These are phyloP conservation scores for Suillus subaureus DNA, from an alignment of 768 basidiomycete genomes.

Conservation along the genomic window DNA sequence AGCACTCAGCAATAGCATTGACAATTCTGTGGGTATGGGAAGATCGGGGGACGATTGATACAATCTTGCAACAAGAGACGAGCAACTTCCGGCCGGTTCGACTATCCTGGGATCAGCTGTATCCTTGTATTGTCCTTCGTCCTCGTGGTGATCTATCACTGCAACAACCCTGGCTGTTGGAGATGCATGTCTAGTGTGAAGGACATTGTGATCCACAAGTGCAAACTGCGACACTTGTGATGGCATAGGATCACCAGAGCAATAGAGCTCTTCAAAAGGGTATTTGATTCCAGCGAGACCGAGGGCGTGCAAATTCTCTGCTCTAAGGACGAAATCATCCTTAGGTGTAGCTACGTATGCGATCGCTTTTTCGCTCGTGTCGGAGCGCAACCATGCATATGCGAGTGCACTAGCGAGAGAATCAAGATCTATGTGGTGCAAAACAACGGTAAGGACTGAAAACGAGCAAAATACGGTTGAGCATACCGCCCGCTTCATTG, in stretches of 20 bases:
- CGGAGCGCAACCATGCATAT: constrained; percentile 74
- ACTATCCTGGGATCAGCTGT: constrained; percentile 71
- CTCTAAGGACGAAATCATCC: constrained; percentile 73
- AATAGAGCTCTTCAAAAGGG: constrained; percentile 56
- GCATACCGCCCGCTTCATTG: constrained; percentile 92
- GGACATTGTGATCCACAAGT: constrained; percentile 89
- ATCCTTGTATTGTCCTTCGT: constrained; percentile 69
- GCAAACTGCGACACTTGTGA: constrained; percentile 57
- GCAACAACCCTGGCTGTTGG: constrained; percentile 60
- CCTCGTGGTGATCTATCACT: constrained; percentile 90
- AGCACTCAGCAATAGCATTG: constrained; percentile 76
- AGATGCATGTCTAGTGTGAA: constrained; percentile 46
- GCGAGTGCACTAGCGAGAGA: constrained; percentile 84
- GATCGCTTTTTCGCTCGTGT: constrained; percentile 54
- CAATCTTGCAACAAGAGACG: constrained; percentile 59
- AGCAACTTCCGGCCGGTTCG: constrained; percentile 73
- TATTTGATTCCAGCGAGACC: not conserved
- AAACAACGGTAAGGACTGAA: constrained; percentile 1
- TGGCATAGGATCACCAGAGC: constrained; percentile 59
- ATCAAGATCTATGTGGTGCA: constrained; percentile 72
- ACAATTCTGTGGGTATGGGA: constrained; percentile 57
- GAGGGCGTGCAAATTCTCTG: constrained; percentile 23
- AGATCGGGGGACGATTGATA: constrained; percentile 18
- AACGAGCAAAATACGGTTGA: constrained; percentile 2
- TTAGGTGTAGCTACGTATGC: constrained; percentile 73